A percentile compares a stretch with the other conserved stretches of the same genome.
phyloP scores from a whole-genome alignment of 805 yeast species.

The Schwanniomyces sp. region DNA sequence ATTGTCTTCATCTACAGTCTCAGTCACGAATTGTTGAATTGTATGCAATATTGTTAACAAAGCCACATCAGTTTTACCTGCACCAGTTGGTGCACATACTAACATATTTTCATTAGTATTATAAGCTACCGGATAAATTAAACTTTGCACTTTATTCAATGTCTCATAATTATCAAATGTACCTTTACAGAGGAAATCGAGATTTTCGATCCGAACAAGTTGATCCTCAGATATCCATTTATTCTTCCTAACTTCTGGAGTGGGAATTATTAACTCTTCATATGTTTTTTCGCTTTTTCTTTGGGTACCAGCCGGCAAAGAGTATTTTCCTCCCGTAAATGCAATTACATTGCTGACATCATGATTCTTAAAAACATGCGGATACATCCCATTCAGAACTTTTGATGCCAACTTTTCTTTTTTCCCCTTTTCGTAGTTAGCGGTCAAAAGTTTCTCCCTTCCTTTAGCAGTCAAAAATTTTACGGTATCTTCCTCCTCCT shows the following conservation, averaged over 20 bases:
- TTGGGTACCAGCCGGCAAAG: slow-evolving; percentile 80
- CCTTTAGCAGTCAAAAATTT: slow-evolving; percentile 53
- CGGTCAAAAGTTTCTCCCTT: slow-evolving; percentile 51
- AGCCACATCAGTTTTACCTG: slow-evolving; percentile 96
- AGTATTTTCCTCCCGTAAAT: slow-evolving; percentile 75
- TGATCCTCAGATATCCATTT: slow-evolving; percentile 42
- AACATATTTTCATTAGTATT: slow-evolving; percentile 92
- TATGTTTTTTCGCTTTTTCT: slow-evolving; percentile 58
- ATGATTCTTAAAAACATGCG: slow-evolving; percentile 79
- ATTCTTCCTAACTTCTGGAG: slow-evolving; percentile 51
- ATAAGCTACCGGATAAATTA: slow-evolving; percentile 90
- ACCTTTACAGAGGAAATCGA: slow-evolving; percentile 79
- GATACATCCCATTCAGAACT: slow-evolving; percentile 55
- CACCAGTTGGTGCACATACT: slow-evolving; percentile 97
- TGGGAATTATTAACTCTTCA: slow-evolving; percentile 86
- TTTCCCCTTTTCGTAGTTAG: slow-evolving; percentile 50
- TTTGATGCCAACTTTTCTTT: slow-evolving; percentile 50
- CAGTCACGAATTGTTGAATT: slow-evolving; percentile 66
- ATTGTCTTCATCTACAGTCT: slow-evolving; percentile 44
- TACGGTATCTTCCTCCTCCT: slow-evolving; percentile 10
- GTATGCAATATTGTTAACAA: slow-evolving; percentile 76
- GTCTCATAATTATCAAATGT: slow-evolving; percentile 79
- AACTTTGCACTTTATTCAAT: slow-evolving; percentile 83
- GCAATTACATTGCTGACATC: slow-evolving; percentile 67
- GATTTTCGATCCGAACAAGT: slow-evolving; percentile 55